Conservation (phyloP, 75 land plant species). For the Adiantum capillusveneris region DNA sequence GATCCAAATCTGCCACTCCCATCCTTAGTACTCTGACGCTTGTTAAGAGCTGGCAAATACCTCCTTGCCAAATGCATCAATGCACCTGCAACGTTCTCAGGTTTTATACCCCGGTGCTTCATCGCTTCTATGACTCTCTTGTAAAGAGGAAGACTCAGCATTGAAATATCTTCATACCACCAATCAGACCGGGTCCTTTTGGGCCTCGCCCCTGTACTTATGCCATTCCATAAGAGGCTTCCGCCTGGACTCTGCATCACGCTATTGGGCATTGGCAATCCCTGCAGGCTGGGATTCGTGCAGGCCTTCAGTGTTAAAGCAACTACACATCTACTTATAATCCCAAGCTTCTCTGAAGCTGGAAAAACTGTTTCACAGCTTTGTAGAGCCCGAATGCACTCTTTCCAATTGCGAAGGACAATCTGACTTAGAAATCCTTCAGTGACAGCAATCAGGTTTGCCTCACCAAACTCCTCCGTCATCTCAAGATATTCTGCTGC, state of each 20-base stretch:
- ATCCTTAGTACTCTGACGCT: slow-evolving; percentile 34
- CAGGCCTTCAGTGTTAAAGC: slow-evolving; percentile 58
- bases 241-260: slow-evolving; percentile 89
- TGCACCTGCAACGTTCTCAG: slow-evolving; percentile 53
- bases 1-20: slow-evolving; percentile 18
- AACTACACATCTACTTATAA: slow-evolving; percentile 42
- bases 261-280: slow-evolving; percentile 76
- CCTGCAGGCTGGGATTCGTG: slow-evolving; percentile 65
- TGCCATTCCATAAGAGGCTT: slow-evolving; percentile 87
- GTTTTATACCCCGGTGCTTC: slow-evolving; percentile 46
- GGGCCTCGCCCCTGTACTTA: slow-evolving; percentile 73
- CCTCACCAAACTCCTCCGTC: slow-evolving; percentile 66
- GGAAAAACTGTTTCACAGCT: slow-evolving; percentile 36
- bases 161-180: slow-evolving; percentile 82
- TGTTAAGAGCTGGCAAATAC: slow-evolving; percentile 69
- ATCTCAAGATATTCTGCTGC: slow-evolving; percentile 65
- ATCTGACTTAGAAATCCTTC: slow-evolving; percentile 55
- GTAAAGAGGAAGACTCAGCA: slow-evolving; percentile 43
- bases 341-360: slow-evolving; percentile 43
- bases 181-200: slow-evolving; percentile 47
- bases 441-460: slow-evolving; percentile 45
- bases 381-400: slow-evolving; percentile 60
- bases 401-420: slow-evolving; percentile 62
- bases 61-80: too few relatives aligned
- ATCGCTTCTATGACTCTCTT: slow-evolving; percentile 49